A percentile compares a stretch with the other conserved stretches of the same genome.
These are phyloP conservation scores for Fusarium kyushuense DNA, from an alignment of 2,329 filamentous ascomycete genomes.

Conservation along the genomic window DNA sequence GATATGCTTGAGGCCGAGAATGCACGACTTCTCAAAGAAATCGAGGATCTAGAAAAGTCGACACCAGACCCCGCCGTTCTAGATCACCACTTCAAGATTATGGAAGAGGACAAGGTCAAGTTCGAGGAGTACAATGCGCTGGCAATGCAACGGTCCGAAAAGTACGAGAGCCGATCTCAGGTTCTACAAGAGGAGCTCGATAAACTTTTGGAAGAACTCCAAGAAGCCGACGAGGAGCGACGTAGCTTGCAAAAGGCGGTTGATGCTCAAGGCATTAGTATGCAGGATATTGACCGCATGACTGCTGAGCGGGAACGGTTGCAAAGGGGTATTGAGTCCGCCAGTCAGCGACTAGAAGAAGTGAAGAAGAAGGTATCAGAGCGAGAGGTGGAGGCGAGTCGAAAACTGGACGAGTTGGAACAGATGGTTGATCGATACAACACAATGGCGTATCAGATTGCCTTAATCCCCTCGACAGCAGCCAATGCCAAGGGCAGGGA, in stretches of 20 bases:
- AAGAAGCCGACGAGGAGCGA: constrained; percentile 85
- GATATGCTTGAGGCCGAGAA: constrained; percentile 89
- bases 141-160: constrained; percentile 86
- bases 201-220: constrained; percentile 79
- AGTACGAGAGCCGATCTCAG: constrained; percentile 83
- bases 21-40: constrained; percentile 81
- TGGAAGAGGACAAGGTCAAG: constrained; percentile 94
- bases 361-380: constrained; percentile 84
- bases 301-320: constrained; percentile 93
- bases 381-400: constrained; percentile 87
- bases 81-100: constrained; percentile 90
- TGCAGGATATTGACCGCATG: constrained; percentile 99
- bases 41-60: constrained; percentile 88
- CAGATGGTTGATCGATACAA: constrained; percentile 92
- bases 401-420: constrained; percentile 92
- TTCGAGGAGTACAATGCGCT: constrained; percentile 94
- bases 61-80: constrained; percentile 85
- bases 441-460: constrained; percentile 92
- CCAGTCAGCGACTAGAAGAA: constrained; percentile 82
- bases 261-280: constrained; percentile 93
- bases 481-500: constrained; percentile 86
- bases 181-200: constrained; percentile 89
- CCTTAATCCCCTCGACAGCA: constrained; percentile 85
- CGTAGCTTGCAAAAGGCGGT: constrained; percentile 84
- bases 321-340: constrained; percentile 86